A percentile compares a stretch with the other conserved stretches of the same genome.
Conservation (phyloP, 78 protist genomes). For the Pelomyxa schiedti region DNA sequence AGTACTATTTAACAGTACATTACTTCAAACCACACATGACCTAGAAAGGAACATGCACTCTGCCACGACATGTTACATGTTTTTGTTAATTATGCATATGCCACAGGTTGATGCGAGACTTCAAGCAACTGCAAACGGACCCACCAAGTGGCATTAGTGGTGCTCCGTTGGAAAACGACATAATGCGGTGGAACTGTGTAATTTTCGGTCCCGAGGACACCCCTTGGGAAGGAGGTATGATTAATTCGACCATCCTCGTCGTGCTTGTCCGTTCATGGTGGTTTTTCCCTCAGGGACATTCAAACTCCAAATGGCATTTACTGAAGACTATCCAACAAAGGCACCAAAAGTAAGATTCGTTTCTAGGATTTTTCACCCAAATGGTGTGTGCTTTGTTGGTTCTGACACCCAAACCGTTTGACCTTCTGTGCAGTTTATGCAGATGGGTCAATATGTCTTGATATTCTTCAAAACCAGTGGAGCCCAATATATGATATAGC, state of each 20-base stretch:
- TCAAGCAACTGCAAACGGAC: constrained; percentile 82
- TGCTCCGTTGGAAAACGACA: constrained; percentile 82
- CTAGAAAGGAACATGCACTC: too few relatives aligned
- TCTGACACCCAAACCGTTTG: too few relatives aligned
- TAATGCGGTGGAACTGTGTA: constrained; percentile 95
- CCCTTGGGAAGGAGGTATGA: constrained; percentile 98
- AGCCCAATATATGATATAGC: constrained; percentile 96
- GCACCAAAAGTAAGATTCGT: constrained; percentile 95
- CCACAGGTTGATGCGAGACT: constrained; percentile 91
- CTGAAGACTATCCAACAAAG: constrained; percentile 97
- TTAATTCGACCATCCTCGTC: too few relatives aligned
- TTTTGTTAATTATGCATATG: too few relatives aligned
- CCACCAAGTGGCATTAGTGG: constrained; percentile 85
- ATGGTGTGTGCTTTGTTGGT: too few relatives aligned
- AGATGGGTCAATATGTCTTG: constrained; percentile 98
- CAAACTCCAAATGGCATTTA: constrained; percentile 84
- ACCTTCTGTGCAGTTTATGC: constrained; percentile 95
- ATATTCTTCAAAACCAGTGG: constrained; percentile 98
- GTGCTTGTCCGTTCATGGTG: background rate
- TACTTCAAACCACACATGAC: too few relatives aligned
- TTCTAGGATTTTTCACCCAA: constrained; percentile 94
- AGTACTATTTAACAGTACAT: too few relatives aligned
- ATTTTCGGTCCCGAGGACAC: constrained; percentile 99
- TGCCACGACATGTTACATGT: too few relatives aligned
- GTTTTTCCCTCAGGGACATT: constrained; percentile 68